phyloP scores from a whole-genome alignment of 2,329 filamentous ascomycete species.

The Phyllosticta citrichinensis region DNA sequence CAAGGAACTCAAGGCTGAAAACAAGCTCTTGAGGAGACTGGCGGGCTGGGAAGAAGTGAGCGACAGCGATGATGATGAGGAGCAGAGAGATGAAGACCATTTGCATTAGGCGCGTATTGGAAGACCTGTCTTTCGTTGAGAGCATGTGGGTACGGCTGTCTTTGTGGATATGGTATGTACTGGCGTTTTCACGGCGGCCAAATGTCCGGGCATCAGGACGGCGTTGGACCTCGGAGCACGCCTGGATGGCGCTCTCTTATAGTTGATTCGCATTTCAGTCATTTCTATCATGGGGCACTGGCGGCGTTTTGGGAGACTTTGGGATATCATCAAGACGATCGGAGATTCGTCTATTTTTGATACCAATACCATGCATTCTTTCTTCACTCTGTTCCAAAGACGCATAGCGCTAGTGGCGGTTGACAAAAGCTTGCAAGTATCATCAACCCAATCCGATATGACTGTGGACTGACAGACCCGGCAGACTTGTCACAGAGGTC shows the following conservation, averaged over 20 bases:
- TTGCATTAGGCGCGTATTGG: not conserved
- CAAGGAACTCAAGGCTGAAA: conserved; percentile 38
- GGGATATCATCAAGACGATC: not conserved
- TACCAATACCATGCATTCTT: not conserved
- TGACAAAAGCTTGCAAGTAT: not conserved
- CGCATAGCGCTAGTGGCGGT: not conserved
- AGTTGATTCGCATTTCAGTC: not conserved
- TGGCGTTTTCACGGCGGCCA: not conserved
- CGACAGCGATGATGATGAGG: conserved; percentile 33
- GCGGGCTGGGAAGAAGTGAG: conserved; percentile 36
- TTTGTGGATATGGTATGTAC: not conserved
- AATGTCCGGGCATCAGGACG: not conserved
- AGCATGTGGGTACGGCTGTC: not conserved
- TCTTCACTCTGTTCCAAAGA: not conserved
- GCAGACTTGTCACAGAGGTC: not conserved
- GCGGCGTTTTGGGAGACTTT: not conserved
- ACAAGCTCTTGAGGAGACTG: conserved; percentile 34
- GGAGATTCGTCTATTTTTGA: not conserved
- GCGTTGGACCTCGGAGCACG: not conserved
- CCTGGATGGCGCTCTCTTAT: not conserved
- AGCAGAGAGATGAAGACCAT: conserved; percentile 17
- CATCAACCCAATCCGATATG: not conserved
- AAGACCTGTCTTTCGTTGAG: not conserved
- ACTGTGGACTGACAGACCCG: not conserved
- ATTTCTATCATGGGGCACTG: not conserved